Base-by-base conservation (phyloP, 768 basidiomycete genomes). In the Daedaleopsis nitida region DNA sequence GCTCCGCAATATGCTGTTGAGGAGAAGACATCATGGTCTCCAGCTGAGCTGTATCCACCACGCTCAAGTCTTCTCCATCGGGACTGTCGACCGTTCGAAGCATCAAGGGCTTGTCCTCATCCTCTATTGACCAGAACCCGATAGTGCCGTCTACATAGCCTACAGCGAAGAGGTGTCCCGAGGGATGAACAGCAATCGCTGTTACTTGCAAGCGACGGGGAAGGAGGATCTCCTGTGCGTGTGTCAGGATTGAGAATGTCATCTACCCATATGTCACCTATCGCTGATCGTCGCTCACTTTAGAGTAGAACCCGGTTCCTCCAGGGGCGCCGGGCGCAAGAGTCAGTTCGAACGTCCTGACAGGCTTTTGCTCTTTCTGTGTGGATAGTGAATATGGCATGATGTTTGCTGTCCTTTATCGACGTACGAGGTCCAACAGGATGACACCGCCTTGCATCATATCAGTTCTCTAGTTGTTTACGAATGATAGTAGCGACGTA, bases 141-240 rank as follows among this genome's bases (percentile, higher is more conserved):
- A 96, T 81, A 53, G 84, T 87, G 9, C 94, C 93, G 71, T 96
- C 94, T 17, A 84, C 79, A 69, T 95, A 83, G 0, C 94, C 94
- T 13, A 85, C 87, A 21, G 84, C 91, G 61, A 96, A 88, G 61
- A 92, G 80, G 60, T 92, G 86, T 0, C 78, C 89, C 38, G 87
- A 77, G 6, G 92, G 91, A 70, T 94, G 86, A 64, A 94, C 78
- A 4, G 88, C 79, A 5, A 94, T 64, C 32, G 85, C 83, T 0
- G 89, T 92, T 8, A 91, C 89, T n/a, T 79, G 75, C 1, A 87
- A 84, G 43, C 83, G 79, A 0, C 93, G 83, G 71, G 88, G 88
- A 0, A 78, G 83, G 50, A 93, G 80, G n/a, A 94, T 77, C 54
- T 85, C 82, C 86, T 91, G 58, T 17, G 17, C 3, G 39, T 2